Base-by-base conservation (phyloP, 2,329 filamentous ascomycete genomes). In the Esteya vermicola region DNA sequence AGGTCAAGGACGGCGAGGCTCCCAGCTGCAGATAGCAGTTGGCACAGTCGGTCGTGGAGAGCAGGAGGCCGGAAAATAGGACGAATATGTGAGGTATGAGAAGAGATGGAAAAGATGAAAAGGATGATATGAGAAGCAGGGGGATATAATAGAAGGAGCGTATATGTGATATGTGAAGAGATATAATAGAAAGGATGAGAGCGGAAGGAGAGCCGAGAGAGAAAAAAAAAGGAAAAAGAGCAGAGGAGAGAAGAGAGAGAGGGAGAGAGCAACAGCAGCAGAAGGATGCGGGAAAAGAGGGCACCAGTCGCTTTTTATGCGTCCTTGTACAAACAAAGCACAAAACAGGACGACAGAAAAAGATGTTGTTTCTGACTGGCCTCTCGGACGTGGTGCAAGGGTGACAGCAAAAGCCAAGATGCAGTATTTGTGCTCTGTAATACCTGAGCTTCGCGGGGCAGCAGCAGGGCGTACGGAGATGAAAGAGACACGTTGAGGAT, bases 341-440 rank as follows among this genome's bases (percentile, higher is more conserved):
- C 25, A 26, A 22, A 7, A 10, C 14, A 13, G 22, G 22, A 28
- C 18, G 25, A n/a, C 25, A 20, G 23, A 30, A 4, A 25, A 20
- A 16, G 14, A 16, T 25, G 16, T 9, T 5, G 14, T 9, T n/a
- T n/a, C 25, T n/a, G n/a, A 4, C 28, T 14, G 28, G n/a, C n/a
- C 14, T 41, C 18, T 19, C 12, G 33, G 35, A 38, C 30, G 35
- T 19, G 12, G 40, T 38, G 40, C 35, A 38, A 41, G 40, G 34
- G 34, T 41, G 22, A 38, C 26, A 21, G 40, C 10, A 30, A 41
- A 28, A 4, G n/a, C n/a, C 27, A 38, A 37, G 32, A 36, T 31
- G 39, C 33, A 28, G 27, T n/a, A n/a, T n/a, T n/a, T n/a, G n/a
- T 36, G 22, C 25, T 13, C 26, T 27, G 26, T 33, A 33, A 33